phyloP scores from a whole-genome alignment of 2,329 filamentous ascomycete species.

The Madurella mycetomatis region DNA sequence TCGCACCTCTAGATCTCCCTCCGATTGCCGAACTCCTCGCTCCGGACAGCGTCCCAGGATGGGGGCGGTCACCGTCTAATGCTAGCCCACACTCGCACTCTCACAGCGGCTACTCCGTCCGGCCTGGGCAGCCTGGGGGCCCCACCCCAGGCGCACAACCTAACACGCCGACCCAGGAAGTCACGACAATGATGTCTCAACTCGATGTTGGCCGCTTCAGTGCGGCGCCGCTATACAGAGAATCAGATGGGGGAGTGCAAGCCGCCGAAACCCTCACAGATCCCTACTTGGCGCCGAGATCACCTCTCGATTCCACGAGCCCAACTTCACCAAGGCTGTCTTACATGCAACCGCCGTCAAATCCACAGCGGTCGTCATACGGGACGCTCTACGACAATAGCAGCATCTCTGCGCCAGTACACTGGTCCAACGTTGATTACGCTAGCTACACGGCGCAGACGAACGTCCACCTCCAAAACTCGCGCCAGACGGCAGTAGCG shows the following conservation, averaged over 20 bases:
- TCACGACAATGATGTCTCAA: slow-evolving; percentile 22
- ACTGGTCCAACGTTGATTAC: slow-evolving; percentile 22
- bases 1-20: not conserved
- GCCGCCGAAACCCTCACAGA: slow-evolving; percentile 27
- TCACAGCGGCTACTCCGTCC: slow-evolving; percentile 11
- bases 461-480: slow-evolving; percentile 13
- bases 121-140: slow-evolving; percentile 3
- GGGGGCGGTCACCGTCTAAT: slow-evolving; percentile 20
- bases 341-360: slow-evolving; percentile 1
- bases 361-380: not conserved
- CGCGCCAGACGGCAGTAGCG: slow-evolving; percentile 7
- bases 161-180: slow-evolving; percentile 11
- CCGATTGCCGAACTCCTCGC: slow-evolving; percentile 2
- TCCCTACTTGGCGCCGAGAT: slow-evolving; percentile 15
- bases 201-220: slow-evolving; percentile 22
- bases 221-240: slow-evolving; percentile 23
- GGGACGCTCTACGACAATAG: slow-evolving; percentile 1
- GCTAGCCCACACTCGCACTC: slow-evolving; percentile 14
- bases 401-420: slow-evolving; percentile 2
- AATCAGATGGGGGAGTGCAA: slow-evolving; percentile 27
- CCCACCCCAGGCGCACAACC: slow-evolving; percentile 8
- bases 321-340: slow-evolving; percentile 11
- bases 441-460: slow-evolving; percentile 21
- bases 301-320: not conserved
- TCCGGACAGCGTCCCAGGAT: slow-evolving; percentile 10